A percentile compares a stretch with the other conserved stretches of the same genome.
phyloP scores from a whole-genome alignment of 495 filamentous ascomycete genomes.

The Penicillium ochrochloron region DNA sequence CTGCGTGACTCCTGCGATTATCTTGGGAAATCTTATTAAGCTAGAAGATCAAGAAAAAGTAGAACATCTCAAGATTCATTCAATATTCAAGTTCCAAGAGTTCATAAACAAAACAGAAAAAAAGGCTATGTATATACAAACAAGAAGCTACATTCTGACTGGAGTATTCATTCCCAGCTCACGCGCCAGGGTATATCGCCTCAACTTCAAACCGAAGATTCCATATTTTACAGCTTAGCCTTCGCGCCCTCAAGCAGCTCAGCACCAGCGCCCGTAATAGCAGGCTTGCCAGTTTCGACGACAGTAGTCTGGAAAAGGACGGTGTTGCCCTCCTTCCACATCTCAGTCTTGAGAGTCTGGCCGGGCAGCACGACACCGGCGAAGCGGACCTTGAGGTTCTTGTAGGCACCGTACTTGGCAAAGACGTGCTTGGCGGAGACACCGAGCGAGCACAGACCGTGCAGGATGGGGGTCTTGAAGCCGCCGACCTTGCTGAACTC shows the following conservation, averaged over 20 bases:
- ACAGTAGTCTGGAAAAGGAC: slow-evolving; percentile 94
- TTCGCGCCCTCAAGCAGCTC: slow-evolving; percentile 71
- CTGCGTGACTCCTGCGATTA: no score
- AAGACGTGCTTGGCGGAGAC: slow-evolving; percentile 89
- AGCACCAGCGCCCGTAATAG: slow-evolving; percentile 84
- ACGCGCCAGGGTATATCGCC: slow-evolving; percentile 30
- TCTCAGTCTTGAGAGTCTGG: slow-evolving; percentile 93
- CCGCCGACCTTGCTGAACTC: slow-evolving; percentile 93
- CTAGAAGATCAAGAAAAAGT: no score
- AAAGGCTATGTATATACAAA: slow-evolving; percentile 31
- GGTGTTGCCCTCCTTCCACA: slow-evolving; percentile 94
- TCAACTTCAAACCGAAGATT: slow-evolving; percentile 21
- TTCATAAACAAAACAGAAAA: not conserved
- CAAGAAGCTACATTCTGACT: slow-evolving; percentile 28
- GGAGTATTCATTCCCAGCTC: slow-evolving; percentile 20
- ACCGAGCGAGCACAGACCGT: slow-evolving; percentile 95
- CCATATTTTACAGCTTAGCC: slow-evolving; percentile 61
- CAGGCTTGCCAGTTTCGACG: slow-evolving; percentile 94
- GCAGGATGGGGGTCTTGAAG: slow-evolving; percentile 93
- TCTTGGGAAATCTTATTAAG: no score
- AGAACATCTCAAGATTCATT: not conserved
- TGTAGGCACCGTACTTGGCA: slow-evolving; percentile 79
- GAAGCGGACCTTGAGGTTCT: slow-evolving; percentile 96
- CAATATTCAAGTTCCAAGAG: not conserved
- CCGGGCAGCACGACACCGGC: slow-evolving; percentile 91